Percentiles rank a stretch among this genome's conserved stretches.
These are phyloP conservation scores for Boletus smithii DNA, from an alignment of 1,284 basidiomycete genomes.

Conservation along the genomic window DNA sequence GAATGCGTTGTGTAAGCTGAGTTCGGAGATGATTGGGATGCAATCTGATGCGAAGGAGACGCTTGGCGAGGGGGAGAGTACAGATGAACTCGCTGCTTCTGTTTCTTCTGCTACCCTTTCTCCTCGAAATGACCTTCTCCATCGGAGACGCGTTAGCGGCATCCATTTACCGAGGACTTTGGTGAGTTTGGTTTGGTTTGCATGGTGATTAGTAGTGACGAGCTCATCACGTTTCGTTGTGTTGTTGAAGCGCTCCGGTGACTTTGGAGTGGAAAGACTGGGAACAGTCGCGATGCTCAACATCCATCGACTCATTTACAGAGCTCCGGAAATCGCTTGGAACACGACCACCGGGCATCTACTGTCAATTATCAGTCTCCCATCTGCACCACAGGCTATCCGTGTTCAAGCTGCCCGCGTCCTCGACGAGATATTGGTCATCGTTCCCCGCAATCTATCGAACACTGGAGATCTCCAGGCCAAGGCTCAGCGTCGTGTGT, in stretches of 20 bases:
- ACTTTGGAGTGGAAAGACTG: constrained; percentile 86
- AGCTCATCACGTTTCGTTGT: not conserved
- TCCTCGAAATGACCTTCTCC: constrained; percentile 44
- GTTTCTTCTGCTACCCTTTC: constrained; percentile 38
- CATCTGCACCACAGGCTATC: constrained; percentile 70
- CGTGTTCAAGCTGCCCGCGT: constrained; percentile 86
- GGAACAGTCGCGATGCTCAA: constrained; percentile 80
- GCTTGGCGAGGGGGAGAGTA: constrained; percentile 37
- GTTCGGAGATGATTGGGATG: constrained; percentile 87
- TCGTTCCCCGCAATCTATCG: constrained; percentile 66
- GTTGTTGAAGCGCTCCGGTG: constrained; percentile 65
- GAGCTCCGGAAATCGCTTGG: constrained; percentile 84
- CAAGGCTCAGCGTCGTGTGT: constrained; percentile 75
- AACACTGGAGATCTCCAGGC: constrained; percentile 60
- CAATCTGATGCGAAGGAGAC: constrained; percentile 47
- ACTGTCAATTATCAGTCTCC: constrained; percentile 66
- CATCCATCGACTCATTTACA: constrained; percentile 79
- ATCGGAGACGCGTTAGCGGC: constrained; percentile 77
- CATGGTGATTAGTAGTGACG: not conserved
- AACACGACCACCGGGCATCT: constrained; percentile 76
- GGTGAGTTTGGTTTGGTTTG: constrained; percentile 42
- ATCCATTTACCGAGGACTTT: constrained; percentile 75
- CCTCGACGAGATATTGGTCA: constrained; percentile 75
- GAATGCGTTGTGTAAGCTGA: constrained; percentile 78
- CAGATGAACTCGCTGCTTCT: constrained; percentile 39